phyloP scores from a whole-genome alignment of 23 red algal genomes.

The Cyanidium caldarium region DNA sequence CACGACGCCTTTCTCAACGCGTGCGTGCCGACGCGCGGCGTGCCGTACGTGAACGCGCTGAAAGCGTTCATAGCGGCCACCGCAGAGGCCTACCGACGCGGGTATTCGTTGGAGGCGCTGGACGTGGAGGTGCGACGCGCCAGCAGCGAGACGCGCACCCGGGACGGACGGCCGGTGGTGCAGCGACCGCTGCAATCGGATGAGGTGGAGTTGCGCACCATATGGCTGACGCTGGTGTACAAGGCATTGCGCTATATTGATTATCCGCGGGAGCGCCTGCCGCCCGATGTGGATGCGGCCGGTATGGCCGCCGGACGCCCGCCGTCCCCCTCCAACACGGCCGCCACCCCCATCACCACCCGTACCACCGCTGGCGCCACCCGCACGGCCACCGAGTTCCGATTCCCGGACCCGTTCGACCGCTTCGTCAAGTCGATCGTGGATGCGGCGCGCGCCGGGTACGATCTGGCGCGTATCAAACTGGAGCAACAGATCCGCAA shows the following conservation, averaged over 20 bases:
- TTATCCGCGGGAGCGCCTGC: neutral
- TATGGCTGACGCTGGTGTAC: conserved; percentile 16
- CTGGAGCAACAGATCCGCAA: neutral
- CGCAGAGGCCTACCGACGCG: neutral
- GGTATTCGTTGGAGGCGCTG: neutral
- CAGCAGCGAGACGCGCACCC: neutral
- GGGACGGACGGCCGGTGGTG: too few species aligned
- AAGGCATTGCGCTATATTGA: conserved; percentile 9
- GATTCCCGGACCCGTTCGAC: conserved; percentile 5
- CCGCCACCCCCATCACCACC: neutral
- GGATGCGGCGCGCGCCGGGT: neutral
- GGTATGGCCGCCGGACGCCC: neutral
- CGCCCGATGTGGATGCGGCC: neutral
- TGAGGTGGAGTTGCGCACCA: conserved; percentile 17
- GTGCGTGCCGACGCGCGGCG: neutral
- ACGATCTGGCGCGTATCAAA: conserved; percentile 5
- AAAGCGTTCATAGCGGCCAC: neutral
- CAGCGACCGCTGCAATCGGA: neutral
- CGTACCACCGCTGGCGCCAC: neutral
- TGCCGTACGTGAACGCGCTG: neutral
- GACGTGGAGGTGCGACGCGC: neutral
- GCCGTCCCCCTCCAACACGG: neutral
- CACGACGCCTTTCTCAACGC: neutral
- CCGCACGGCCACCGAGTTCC: neutral
- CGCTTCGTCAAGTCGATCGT: conserved; percentile 10